These are phyloP conservation scores for Cladosporium sp. DNA, from an alignment of 2,329 filamentous ascomycete genomes.

Conservation along the genomic window DNA sequence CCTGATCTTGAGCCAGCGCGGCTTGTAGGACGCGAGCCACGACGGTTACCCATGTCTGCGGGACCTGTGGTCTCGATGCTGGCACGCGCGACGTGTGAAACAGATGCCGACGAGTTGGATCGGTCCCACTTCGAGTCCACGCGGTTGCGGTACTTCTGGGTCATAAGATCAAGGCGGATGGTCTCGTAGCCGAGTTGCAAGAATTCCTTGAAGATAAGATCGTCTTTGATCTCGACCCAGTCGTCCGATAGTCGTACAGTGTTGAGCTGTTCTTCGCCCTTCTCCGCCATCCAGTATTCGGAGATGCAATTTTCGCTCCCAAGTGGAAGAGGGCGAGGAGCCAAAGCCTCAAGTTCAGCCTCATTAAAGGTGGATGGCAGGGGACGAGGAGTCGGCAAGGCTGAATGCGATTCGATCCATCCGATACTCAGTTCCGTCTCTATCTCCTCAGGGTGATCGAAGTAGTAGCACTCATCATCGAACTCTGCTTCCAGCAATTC, in stretches of 20 bases:
- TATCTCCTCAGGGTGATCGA: slow-evolving; percentile 42
- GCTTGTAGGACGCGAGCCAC: neutral
- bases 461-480: slow-evolving; percentile 41
- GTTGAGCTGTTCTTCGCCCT: slow-evolving; percentile 41
- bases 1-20: slow-evolving; percentile 13
- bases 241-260: slow-evolving; percentile 47
- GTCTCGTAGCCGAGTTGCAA: slow-evolving; percentile 37
- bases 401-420: slow-evolving; percentile 42
- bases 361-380: slow-evolving; percentile 41
- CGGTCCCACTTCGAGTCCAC: slow-evolving; percentile 20
- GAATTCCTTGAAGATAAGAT: slow-evolving; percentile 48
- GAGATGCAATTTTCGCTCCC: slow-evolving; percentile 46
- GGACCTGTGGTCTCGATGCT: slow-evolving; percentile 1
- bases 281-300: slow-evolving; percentile 44
- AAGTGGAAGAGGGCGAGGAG: slow-evolving; percentile 33
- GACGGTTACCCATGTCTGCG: neutral
- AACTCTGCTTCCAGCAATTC: slow-evolving; percentile 38
- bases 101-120: slow-evolving; percentile 1
- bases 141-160: slow-evolving; percentile 23
- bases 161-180: slow-evolving; percentile 38
- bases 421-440: slow-evolving; percentile 43
- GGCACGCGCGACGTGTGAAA: slow-evolving; percentile 2
- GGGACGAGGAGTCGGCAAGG: slow-evolving; percentile 39
- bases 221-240: slow-evolving; percentile 48
- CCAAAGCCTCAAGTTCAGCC: slow-evolving; percentile 41